Evolutionary conservation across 2,329 filamentous ascomycete genomes (phyloP).

Genomic region (Fusarium domesticum): DNA sequence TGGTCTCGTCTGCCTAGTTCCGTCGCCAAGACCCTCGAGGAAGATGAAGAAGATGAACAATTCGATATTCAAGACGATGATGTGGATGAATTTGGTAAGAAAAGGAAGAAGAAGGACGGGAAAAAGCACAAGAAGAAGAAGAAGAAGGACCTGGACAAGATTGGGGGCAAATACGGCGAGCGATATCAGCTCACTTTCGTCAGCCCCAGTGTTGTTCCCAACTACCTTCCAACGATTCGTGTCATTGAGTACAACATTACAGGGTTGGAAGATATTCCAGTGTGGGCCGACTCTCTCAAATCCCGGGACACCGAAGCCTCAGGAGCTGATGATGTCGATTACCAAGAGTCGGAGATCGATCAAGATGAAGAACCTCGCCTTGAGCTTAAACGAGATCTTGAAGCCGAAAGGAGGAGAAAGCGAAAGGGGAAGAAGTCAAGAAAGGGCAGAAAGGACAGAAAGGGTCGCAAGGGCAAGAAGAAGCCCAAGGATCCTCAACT

Average conservation of each 20-base stretch:
- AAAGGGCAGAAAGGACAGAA: conserved; percentile 38
- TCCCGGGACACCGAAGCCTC: conserved; percentile 5
- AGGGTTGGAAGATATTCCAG: conserved; percentile 59
- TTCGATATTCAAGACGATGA: conserved; percentile 21
- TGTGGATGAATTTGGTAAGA: conserved; percentile 13
- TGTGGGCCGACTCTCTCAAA: conserved; percentile 43
- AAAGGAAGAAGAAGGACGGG: conserved; percentile 26
- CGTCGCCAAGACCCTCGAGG: conserved; percentile 20
- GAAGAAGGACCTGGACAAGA: conserved; percentile 44
- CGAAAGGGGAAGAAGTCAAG: conserved; percentile 30
- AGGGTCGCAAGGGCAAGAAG: conserved; percentile 45
- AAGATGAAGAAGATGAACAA: conserved; percentile 19
- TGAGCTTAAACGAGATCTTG: conserved; percentile 31
- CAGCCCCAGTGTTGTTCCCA: conserved; percentile 84
- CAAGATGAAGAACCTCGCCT: conserved; percentile 27
- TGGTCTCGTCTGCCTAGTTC: conserved; percentile 74
- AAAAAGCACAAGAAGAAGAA: conserved; percentile 51
- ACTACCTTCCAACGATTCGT: conserved; percentile 85
- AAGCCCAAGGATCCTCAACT: conserved; percentile 59
- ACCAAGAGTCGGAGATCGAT: conserved; percentile 31
- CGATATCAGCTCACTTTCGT: conserved; percentile 80
- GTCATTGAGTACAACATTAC: conserved; percentile 92
- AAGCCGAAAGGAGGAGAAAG: conserved; percentile 33
- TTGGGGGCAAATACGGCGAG: conserved; percentile 80
- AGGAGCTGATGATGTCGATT: conserved; percentile 10